Base-by-base conservation (phyloP, 2,329 filamentous ascomycete genomes). In the Trichoderma brevicompactum region DNA sequence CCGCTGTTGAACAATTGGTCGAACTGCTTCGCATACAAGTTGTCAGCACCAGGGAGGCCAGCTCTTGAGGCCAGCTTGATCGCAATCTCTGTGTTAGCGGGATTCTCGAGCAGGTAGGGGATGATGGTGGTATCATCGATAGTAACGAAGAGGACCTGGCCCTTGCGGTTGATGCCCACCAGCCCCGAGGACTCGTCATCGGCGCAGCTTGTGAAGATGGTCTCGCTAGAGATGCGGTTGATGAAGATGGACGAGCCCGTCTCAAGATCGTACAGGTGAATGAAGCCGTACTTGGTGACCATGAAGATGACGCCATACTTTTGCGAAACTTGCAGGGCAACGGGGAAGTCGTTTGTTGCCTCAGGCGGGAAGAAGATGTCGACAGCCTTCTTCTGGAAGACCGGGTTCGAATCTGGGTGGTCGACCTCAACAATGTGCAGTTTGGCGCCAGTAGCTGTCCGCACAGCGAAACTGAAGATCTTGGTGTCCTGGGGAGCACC, bases 191-290 rank as follows among this genome's bases (percentile, higher is more conserved):
- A 96, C 23, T 93, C 89, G 63, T 86, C 85, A 76, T 99, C 95
- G 41, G 89, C 82, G 53, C 92, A 90, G 19, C 94, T 97, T 32
- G 94, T 96, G 82, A 99, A 99, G 77, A 99, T 98, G 32, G 95
- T 99, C 77, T 99, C 95, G 82, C 93, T 97, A 40, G 95, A 99
- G 74, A 99, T 99, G 72, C 96, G 91, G 85, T 99, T 99, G 93
- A 99, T 96, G 86, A 97, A 99, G 76, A 99, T 95, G 77, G 92
- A 96, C 12, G 91, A 91, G 66, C 92, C 96, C 7, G 92, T 95
- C 82, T 99, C 96, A 65, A 99, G 87, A 75, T 99, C 96, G 80
- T 99, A 98, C 28, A 99, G 87, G 80, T 99, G 95, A 73, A 99
- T 98, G 81, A 98, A 99, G 61, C 95, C 95, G 74, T 97, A 99